Evolutionary conservation across 176 grass and related monocot genomes (phyloP), one percentile per base, ranked within the genome.

Genomic region (Neostapfia colusana): DNA sequence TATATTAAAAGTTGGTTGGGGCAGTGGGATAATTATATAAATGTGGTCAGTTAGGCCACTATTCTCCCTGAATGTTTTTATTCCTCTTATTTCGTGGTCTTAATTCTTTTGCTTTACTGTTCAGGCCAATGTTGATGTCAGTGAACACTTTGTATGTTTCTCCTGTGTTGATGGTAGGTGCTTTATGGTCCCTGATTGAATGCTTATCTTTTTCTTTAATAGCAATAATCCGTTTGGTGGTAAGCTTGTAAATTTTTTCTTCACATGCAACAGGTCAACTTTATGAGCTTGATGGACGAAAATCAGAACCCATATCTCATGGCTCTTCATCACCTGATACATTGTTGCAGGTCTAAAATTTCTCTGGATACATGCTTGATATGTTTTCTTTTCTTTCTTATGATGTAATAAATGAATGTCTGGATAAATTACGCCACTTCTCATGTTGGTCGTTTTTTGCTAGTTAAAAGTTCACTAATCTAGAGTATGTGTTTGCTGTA

Each of bases 61-160:
- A 1, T 37, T 3, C 11, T 67, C 38, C 21, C 34, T 74, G 26
- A 26, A 3, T 58, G 36, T 67, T 87, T 21, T 40, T 56, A 24
- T 45, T 31, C 50, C 10, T 58, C 21, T 13, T 58, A 26, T 73
- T 67, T 51, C 62, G 21, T 64, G 21, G 49, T 82, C 28, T 20
- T 59, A 79, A 55, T 36, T 46, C 20, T 48, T 57, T 49, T 82
- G 12, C 63, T 41, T 80, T 44, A 68, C 54, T 72, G 7, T 80
- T 70, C 79, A 98, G 95, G 87, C 82, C 31, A 90, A 75, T 85
- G 79, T 86, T 72, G 79, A 94, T 65, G 95, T 98, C 18, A 78
- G 90, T 27, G 89, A 95, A 67, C 95, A 98, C 81, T 98, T 92
- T 84, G 89, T 95, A 70, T 98, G 95, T 80, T 98, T 95, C 80